Evolutionary conservation across 2,329 filamentous ascomycete genomes (phyloP), one percentile per base, ranked within the genome.

Genomic region (Verticillium nubilum): DNA sequence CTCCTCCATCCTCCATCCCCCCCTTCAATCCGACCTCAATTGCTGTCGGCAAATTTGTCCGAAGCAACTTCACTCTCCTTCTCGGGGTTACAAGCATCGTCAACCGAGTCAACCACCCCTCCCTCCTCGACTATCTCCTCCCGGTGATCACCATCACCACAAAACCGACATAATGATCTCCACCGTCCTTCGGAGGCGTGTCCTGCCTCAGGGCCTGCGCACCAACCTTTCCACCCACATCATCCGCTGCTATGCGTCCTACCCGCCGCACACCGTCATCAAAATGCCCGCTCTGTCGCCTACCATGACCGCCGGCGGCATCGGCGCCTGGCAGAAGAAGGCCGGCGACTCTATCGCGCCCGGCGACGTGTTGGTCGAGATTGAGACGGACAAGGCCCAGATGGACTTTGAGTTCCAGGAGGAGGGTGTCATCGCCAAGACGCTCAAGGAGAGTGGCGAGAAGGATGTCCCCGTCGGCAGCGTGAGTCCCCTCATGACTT

Each of bases 361-460:
- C 57, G 95, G 95, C 74, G 95, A 99, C 74, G 95, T 99, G 54
- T 81, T 99, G 68, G 93, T 97, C 67, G 93, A 97, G 83, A 97
- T 98, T 71, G 95, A 99, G 85, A 99, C 95, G 69, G 95, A 99
- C 80, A 99, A 99, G 85, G 95, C 95, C 65, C 95, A 98, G 82
- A 99, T 99, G 95, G 95, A 99, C 82, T 98, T 99, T 75, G 95
- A 99, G 79, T 98, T 96, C 79, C 95, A 99, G 79, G 95, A 99
- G 72, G 95, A 98, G 74, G 95, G 94, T 81, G 85, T 96, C 62
- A 84, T 99, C 67, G 94, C 95, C 70, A 97, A 97, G 85, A 85
- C 98, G 65, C 82, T 99, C 72, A 95, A 92, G 80, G 90, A 97
- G 53, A 88, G 89, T 62, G 96, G 96, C 66, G 89, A 89, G 77